These are phyloP conservation scores for Alnus glutinosa DNA, from an alignment of 306 rosid genomes.

Conservation along the genomic window DNA sequence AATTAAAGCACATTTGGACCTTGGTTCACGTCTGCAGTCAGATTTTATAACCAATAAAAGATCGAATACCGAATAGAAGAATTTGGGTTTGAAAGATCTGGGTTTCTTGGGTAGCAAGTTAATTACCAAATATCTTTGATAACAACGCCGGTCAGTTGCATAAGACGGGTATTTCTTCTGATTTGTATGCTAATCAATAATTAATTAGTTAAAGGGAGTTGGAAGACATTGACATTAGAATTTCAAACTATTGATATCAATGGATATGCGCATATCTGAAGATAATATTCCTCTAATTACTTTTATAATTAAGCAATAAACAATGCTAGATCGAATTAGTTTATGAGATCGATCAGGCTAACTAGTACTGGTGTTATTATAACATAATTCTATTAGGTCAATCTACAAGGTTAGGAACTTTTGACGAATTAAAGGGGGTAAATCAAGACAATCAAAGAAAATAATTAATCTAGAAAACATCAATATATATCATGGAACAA, in stretches of 20 bases:
- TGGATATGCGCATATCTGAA: neutral
- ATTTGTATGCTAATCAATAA: neutral
- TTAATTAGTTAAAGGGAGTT: neutral
- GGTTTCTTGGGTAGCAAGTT: too few species aligned
- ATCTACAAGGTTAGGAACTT: neutral
- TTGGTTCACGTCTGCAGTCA: neutral
- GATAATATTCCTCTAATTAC: neutral
- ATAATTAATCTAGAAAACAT: too few species aligned
- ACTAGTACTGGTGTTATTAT: neutral
- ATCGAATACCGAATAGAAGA: too few species aligned
- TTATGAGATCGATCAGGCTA: conserved; percentile 8
- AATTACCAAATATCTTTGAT: too few species aligned
- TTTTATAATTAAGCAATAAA: neutral
- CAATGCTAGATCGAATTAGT: neutral
- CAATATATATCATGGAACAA: too few species aligned
- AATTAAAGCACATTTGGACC: neutral
- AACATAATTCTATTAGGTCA: neutral
- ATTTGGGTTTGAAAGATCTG: too few species aligned
- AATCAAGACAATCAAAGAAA: too few species aligned
- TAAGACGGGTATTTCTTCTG: neutral
- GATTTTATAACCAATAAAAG: too few species aligned
- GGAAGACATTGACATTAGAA: conserved; percentile 21
- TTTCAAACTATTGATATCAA: conserved; percentile 8
- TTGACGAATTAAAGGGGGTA: too few species aligned
- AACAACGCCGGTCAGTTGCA: neutral